phyloP scores from a whole-genome alignment of 78 protist species.

The Isochrysis galbana region DNA sequence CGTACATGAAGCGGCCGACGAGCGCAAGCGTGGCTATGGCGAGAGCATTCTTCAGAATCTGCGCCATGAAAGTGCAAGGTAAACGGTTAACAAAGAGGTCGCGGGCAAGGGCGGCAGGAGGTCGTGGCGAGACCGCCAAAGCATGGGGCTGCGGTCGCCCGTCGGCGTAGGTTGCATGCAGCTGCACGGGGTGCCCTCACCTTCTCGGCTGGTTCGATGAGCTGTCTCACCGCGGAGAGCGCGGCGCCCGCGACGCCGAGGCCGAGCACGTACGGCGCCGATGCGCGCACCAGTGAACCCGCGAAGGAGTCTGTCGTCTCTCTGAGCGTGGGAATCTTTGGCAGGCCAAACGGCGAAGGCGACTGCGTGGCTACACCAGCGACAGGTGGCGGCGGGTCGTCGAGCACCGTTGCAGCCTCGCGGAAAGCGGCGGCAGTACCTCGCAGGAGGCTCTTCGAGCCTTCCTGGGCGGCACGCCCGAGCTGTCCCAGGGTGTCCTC shows the following conservation, averaged over 20 bases:
- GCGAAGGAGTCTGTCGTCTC: not conserved
- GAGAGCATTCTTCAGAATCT: not conserved
- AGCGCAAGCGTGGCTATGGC: not conserved
- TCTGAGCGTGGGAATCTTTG: no score
- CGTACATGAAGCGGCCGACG: not conserved
- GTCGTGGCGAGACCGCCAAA: no score
- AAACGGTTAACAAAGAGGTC: no score
- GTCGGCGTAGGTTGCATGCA: no score
- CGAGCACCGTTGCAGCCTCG: not conserved
- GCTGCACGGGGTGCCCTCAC: no score
- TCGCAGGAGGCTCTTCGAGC: not conserved
- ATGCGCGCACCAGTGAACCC: not conserved
- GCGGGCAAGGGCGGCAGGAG: no score
- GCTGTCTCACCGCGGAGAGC: not conserved
- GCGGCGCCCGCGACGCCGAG: not conserved
- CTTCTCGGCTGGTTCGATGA: not conserved
- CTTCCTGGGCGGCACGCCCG: not conserved
- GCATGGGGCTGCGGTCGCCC: no score
- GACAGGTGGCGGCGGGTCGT: not conserved
- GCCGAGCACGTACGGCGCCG: not conserved
- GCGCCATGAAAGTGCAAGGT: no score
- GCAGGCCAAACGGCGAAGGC: not conserved
- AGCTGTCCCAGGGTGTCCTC: not conserved
- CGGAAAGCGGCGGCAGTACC: not conserved
- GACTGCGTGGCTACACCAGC: not conserved